Percentiles rank a stretch among this genome's conserved stretches.
Conservation (phyloP, 2,329 filamentous ascomycete species). For the Epichloe uncinata region DNA sequence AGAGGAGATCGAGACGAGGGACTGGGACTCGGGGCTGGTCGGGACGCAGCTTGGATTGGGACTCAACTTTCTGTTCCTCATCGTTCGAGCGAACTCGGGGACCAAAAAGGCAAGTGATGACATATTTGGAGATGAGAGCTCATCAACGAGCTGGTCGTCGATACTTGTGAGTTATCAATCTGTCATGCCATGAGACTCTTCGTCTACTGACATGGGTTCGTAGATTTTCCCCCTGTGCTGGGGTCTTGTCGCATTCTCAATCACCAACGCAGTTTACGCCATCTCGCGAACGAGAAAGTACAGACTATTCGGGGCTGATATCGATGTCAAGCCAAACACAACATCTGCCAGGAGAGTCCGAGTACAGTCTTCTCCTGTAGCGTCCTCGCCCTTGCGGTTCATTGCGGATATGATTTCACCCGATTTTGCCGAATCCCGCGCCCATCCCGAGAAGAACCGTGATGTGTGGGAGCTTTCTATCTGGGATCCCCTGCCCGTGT, state of each 20-base stretch:
- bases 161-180: slow-evolving; percentile 31
- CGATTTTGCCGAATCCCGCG: slow-evolving; percentile 64
- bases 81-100: slow-evolving; percentile 68
- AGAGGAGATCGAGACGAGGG: slow-evolving; percentile 81
- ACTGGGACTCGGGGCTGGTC: slow-evolving; percentile 75
- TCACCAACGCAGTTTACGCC: slow-evolving; percentile 67
- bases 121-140: slow-evolving; percentile 63
- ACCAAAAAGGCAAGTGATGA: slow-evolving; percentile 50
- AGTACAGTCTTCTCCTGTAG: slow-evolving; percentile 69
- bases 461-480: slow-evolving; percentile 93
- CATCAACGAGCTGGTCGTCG: slow-evolving; percentile 51
- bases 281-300: slow-evolving; percentile 75
- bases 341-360: slow-evolving; percentile 80
- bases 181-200: too few species aligned
- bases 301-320: slow-evolving; percentile 75
- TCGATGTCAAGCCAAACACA: slow-evolving; percentile 64
- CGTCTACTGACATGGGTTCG: not conserved
- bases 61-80: slow-evolving; percentile 67
- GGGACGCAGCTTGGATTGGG: slow-evolving; percentile 61
- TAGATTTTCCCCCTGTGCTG: slow-evolving; percentile 60
- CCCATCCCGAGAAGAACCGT: slow-evolving; percentile 65
- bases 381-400: slow-evolving; percentile 66
- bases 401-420: slow-evolving; percentile 54
- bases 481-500: slow-evolving; percentile 86
- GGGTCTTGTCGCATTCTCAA: slow-evolving; percentile 51